Conservation (phyloP, 192 early-diverging fungal species). For the Gamsiella multidivaricata region DNA sequence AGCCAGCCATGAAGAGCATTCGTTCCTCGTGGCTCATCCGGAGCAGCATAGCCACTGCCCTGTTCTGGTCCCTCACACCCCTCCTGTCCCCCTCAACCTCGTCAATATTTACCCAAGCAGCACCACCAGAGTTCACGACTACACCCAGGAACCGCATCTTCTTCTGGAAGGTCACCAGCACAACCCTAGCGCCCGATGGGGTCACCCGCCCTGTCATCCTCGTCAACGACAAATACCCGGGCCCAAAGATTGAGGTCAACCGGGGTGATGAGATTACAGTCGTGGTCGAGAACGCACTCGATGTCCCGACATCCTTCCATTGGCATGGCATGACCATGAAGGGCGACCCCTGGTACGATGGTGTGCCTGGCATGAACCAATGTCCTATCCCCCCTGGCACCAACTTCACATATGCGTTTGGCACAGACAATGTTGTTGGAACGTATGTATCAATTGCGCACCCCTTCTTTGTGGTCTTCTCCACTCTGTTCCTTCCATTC, state of each 20-base stretch:
- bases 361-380: slow-evolving; percentile 73
- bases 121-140: slow-evolving; percentile 31
- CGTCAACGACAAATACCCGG: slow-evolving; percentile 68
- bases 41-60: slow-evolving; percentile 1
- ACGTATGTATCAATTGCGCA: slow-evolving; percentile 54
- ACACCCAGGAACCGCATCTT: slow-evolving; percentile 51
- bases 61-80: slow-evolving; percentile 3
- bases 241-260: slow-evolving; percentile 62
- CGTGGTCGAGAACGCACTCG: slow-evolving; percentile 57
- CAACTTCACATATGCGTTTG: slow-evolving; percentile 59
- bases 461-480: slow-evolving; percentile 5
- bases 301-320: slow-evolving; percentile 60
- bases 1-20: slow-evolving; percentile 3
- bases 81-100: background rate
- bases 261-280: slow-evolving; percentile 61
- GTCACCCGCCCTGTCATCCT: slow-evolving; percentile 55
- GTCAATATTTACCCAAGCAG: slow-evolving; percentile 15
- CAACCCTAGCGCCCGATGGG: slow-evolving; percentile 55
- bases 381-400: slow-evolving; percentile 59
- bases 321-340: slow-evolving; percentile 62
- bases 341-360: slow-evolving; percentile 55
- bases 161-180: slow-evolving; percentile 46
- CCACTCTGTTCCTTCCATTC: slow-evolving; percentile 5
- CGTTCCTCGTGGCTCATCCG: background rate
- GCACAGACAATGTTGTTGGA: slow-evolving; percentile 45